These are phyloP conservation scores for Plenodomus lindquistii DNA, from an alignment of 2,329 filamentous ascomycete species.

Conservation along the genomic window DNA sequence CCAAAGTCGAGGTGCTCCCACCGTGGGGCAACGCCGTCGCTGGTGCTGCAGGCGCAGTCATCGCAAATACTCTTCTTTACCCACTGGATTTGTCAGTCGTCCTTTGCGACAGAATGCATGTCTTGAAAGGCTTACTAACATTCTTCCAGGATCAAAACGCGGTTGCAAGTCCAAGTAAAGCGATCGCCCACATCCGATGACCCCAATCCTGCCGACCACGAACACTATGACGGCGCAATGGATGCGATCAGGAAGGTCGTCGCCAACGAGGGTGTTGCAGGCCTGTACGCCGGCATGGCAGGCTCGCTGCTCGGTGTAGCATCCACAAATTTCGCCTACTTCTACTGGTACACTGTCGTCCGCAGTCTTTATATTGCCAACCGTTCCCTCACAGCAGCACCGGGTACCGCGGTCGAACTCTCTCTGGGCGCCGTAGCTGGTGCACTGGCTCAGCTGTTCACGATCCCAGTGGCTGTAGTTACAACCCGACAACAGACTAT, in stretches of 20 bases:
- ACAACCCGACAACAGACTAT: slow-evolving; percentile 97
- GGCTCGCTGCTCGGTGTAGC: slow-evolving; percentile 89
- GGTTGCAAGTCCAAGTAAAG: slow-evolving; percentile 92
- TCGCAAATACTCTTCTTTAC: slow-evolving; percentile 95
- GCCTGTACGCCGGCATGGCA: slow-evolving; percentile 86
- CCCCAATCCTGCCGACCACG: slow-evolving; percentile 54
- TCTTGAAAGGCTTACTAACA: neutral
- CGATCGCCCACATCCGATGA: slow-evolving; percentile 47
- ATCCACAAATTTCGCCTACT: slow-evolving; percentile 98
- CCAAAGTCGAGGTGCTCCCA: slow-evolving; percentile 72
- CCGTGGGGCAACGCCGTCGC: slow-evolving; percentile 93
- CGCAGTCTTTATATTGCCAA: slow-evolving; percentile 74
- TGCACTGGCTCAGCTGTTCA: slow-evolving; percentile 91
- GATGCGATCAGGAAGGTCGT: slow-evolving; percentile 88
- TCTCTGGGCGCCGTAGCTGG: slow-evolving; percentile 84
- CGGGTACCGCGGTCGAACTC: slow-evolving; percentile 81
- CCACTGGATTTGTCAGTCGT: slow-evolving; percentile 86
- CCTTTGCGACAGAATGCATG: neutral
- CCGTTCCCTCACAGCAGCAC: slow-evolving; percentile 62
- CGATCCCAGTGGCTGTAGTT: slow-evolving; percentile 92
- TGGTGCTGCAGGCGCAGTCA: slow-evolving; percentile 87
- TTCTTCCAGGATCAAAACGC: slow-evolving; percentile 81
- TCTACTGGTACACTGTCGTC: slow-evolving; percentile 97
- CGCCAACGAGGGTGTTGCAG: slow-evolving; percentile 75
- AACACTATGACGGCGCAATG: slow-evolving; percentile 83